Conservation (phyloP, 1,284 basidiomycete genomes). For the Amylostereum areolatum region DNA sequence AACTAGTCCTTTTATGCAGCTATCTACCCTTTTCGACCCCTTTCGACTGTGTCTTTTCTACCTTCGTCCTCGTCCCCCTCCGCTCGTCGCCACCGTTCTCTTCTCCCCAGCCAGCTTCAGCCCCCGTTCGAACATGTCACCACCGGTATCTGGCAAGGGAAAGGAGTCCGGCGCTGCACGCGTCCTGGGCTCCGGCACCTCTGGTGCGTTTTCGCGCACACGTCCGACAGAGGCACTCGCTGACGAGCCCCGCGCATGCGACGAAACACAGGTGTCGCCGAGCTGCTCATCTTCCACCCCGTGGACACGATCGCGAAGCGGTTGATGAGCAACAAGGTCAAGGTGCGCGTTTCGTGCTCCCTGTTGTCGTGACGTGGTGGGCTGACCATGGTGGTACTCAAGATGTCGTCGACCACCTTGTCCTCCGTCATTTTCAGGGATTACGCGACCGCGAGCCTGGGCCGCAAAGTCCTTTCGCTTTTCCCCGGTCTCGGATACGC, state of each 20-base stretch:
- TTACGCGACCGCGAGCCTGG: constrained; percentile 64
- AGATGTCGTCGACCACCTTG: constrained; percentile 44
- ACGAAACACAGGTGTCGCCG: constrained; percentile 72
- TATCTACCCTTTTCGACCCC: too few species aligned
- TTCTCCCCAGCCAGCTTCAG: too few species aligned
- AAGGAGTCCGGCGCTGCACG: constrained; percentile 90
- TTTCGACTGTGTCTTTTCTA: too few species aligned
- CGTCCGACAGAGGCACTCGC: constrained; percentile 16
- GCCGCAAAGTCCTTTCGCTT: constrained; percentile 80
- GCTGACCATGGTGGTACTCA: too few species aligned
- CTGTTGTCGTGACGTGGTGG: too few species aligned
- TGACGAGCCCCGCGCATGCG: neutral
- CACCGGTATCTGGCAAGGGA: constrained; percentile 53
- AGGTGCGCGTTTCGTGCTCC: constrained; percentile 35
- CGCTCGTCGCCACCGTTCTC: too few species aligned
- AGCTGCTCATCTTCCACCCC: constrained; percentile 88
- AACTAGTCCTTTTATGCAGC: too few species aligned
- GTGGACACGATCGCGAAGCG: constrained; percentile 97
- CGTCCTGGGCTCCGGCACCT: constrained; percentile 87
- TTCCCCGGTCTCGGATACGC: constrained; percentile 99
- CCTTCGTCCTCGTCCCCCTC: too few species aligned
- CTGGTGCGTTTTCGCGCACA: constrained; percentile 44
- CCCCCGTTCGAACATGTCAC: constrained; percentile 42
- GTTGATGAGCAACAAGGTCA: constrained; percentile 93
- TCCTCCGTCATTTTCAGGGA: constrained; percentile 86